Evolutionary conservation across 768 basidiomycete genomes (phyloP), one percentile per base, ranked within the genome.

Genomic region (Auricularia cornea): DNA sequence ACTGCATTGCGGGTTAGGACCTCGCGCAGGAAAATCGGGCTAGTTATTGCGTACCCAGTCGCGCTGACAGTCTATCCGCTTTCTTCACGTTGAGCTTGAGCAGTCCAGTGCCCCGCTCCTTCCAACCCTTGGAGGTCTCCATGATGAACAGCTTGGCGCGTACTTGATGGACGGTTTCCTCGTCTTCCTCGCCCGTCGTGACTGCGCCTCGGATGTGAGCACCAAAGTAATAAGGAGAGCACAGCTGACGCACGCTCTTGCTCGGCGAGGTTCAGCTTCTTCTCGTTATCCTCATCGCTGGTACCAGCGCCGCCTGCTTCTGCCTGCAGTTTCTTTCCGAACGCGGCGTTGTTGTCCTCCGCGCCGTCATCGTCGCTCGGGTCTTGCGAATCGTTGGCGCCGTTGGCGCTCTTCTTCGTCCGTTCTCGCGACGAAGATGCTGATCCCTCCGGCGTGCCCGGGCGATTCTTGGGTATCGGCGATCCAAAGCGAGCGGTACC

Each of bases 171-270:
- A 90, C 73, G 5, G 87, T 90, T 62, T 87, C 82, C 68, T 92
- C 90, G 26, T 90, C 88, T 71, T 92, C 90, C 73, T 92, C 90
- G 10, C 90, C 90, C 2, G 90, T 92, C 54, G 80, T 72, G 40
- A 88, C 89, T 90, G 66, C 35, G 59, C n/a, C 59, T 62, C 62
- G 31, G 62, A 60, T 18, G 59, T 23, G 38, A 32, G 38, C 63
- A 62, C 14, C 1, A 61, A 10, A 18, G 60, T 16, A 52, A 60
- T 30, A 16, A 18, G 23, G 52, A 32, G 1, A n/a, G n/a, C n/a
- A n/a, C n/a, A n/a, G n/a, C n/a, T n/a, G n/a, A 74, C 82, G 64
- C 61, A 85, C 90, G 80, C 71, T 89, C 87, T 75, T 89, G 87
- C 71, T 89, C 87, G 12, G 80, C 83, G 68, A 90, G 68, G 26